Base-by-base conservation (phyloP, 495 filamentous ascomycete genomes). In the Thermochaetoides thermophila region DNA sequence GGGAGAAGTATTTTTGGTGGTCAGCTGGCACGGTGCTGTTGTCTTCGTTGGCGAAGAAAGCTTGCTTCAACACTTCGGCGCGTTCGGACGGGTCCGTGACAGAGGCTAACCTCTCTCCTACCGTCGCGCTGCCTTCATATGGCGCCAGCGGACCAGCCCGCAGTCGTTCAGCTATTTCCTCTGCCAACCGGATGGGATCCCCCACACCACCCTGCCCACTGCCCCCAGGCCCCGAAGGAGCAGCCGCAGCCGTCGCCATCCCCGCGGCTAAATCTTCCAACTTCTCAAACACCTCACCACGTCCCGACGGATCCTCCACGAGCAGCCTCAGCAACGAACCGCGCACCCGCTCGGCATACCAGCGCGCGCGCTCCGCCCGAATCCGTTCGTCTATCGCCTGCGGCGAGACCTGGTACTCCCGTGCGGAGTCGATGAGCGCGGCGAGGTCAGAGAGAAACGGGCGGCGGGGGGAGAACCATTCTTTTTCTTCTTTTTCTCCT, bases 391-490 rank as follows among this genome's bases (percentile, higher is more conserved):
- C 60, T 16, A 66, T 47, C 11, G 40, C 41, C 20, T 46, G 39
- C 10, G 62, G 46, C 20, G 53, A 46, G 28, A 55, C 38, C 34
- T 56, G 45, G 35, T 52, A 43, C 19, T 49, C 46, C 35, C 51
- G 47, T 27, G 57, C 60, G 13, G 52, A 52, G 12, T 50, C 43
- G 30, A 64, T 49, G 30, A 64, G 41, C 7, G 40, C 34, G 35
- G 59, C 55, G 9, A 66, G 46, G 26, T 59, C 59, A 9, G 46
- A 40, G 27, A 64, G 48, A 36, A 64, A 63, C 2, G 43, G 37
- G 19, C 47, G 48, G 5, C 55, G 48, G 9, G 49, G 45, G 6
- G 57, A 48, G 37, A 61, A 64, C 63, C 63, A 65, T 43, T 66
- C 63, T 20, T 27, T 18, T 40, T 37, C 7, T 29, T 12, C 28